phyloP scores from a whole-genome alignment of 192 early-diverging fungal genomes.

The Mortierella alpina region DNA sequence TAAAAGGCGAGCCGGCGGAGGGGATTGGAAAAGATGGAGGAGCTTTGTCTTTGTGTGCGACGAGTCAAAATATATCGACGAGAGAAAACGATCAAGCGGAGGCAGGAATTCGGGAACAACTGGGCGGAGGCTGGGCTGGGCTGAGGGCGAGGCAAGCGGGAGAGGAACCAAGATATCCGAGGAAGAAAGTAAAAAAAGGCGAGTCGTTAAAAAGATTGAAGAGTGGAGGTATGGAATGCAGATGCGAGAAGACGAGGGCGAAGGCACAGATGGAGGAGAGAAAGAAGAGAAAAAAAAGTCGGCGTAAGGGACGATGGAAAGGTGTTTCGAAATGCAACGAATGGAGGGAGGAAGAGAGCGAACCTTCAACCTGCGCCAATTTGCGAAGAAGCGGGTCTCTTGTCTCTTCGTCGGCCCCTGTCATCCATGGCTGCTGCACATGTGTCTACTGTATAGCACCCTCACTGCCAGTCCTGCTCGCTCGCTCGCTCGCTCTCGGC shows the following conservation, averaged over 20 bases:
- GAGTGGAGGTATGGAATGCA: neutral
- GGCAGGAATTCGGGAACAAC: neutral
- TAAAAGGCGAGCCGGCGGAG: too few relatives aligned
- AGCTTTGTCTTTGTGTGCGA: too few relatives aligned
- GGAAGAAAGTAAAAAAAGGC: neutral
- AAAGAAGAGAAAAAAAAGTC: neutral
- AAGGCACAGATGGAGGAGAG: neutral
- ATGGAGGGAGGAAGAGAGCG: slow-evolving; percentile 2
- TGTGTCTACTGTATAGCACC: too few relatives aligned
- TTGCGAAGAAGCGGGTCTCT: too few relatives aligned
- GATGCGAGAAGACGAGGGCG: neutral
- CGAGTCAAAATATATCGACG: too few relatives aligned
- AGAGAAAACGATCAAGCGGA: too few relatives aligned
- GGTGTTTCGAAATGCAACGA: neutral
- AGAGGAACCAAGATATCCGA: neutral
- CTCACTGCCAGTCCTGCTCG: too few relatives aligned
- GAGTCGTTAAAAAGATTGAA: neutral
- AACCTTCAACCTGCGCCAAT: neutral
- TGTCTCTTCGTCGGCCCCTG: too few relatives aligned
- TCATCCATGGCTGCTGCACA: too few relatives aligned
- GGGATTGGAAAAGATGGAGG: too few relatives aligned
- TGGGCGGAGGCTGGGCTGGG: neutral
- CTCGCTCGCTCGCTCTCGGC: too few relatives aligned
- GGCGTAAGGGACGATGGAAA: neutral
- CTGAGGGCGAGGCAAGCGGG: neutral